These are phyloP conservation scores for Kickxella alabastrina DNA, from an alignment of 192 early-diverging fungal species.

Conservation along the genomic window DNA sequence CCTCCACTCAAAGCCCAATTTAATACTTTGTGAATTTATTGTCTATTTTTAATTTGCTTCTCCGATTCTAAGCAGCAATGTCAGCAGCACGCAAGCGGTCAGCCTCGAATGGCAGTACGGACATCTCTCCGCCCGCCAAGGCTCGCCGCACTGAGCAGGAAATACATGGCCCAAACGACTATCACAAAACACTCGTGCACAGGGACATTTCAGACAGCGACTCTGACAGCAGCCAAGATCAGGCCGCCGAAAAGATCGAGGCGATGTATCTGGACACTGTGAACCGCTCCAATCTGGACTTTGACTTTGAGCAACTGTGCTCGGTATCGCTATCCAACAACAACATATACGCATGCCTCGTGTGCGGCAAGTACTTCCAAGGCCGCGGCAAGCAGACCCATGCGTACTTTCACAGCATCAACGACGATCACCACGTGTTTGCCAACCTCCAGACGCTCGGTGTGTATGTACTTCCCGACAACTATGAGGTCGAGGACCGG, in stretches of 20 bases:
- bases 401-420: slow-evolving; percentile 93
- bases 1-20: no score
- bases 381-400: slow-evolving; percentile 86
- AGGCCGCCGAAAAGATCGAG: slow-evolving; percentile 14
- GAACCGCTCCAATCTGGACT: slow-evolving; percentile 83
- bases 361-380: slow-evolving; percentile 95
- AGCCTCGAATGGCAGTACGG: background rate
- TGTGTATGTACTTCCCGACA: slow-evolving; percentile 90
- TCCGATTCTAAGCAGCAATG: slow-evolving; percentile 1
- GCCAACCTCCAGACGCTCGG: slow-evolving; percentile 83
- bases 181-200: no score
- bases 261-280: slow-evolving; percentile 80
- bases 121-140: background rate
- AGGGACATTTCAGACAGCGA: no score
- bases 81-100: background rate
- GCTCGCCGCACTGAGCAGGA: no score
- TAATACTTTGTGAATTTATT: no score
- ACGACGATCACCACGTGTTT: slow-evolving; percentile 94
- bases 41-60: background rate
- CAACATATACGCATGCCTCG: slow-evolving; percentile 95
- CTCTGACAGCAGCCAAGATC: background rate
- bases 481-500: slow-evolving; percentile 81
- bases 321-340: slow-evolving; percentile 88
- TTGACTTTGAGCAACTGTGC: slow-evolving; percentile 98
- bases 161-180: no score